Conservation (phyloP, 768 basidiomycete species). For the Phylloporus rhodoxanthus region DNA sequence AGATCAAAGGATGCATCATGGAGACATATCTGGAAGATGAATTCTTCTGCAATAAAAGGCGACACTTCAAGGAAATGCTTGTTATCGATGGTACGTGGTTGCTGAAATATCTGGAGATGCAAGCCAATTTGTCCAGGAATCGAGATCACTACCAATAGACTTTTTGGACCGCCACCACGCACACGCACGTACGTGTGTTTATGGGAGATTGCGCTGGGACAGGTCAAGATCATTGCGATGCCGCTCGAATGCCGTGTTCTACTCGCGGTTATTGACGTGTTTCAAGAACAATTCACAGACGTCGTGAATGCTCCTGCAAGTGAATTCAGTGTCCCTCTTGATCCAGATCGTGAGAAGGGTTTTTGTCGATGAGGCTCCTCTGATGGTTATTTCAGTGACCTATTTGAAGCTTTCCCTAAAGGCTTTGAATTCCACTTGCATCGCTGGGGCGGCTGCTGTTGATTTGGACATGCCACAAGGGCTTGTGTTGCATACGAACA, state of each 20-base stretch:
- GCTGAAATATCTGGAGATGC: background rate
- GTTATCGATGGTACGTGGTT: slow-evolving; percentile 44
- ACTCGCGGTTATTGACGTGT: slow-evolving; percentile 47
- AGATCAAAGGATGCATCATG: slow-evolving; percentile 49
- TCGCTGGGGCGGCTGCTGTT: slow-evolving; percentile 47
- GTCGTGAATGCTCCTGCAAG: slow-evolving; percentile 72
- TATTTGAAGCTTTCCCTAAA: slow-evolving; percentile 67
- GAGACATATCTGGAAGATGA: slow-evolving; percentile 42
- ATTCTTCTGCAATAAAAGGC: slow-evolving; percentile 22
- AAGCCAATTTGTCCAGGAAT: slow-evolving; percentile 43
- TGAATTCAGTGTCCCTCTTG: slow-evolving; percentile 53
- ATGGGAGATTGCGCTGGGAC: slow-evolving; percentile 82
- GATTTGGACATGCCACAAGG: slow-evolving; percentile 54
- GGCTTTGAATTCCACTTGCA: slow-evolving; percentile 51
- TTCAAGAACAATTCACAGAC: slow-evolving; percentile 70
- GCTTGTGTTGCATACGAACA: slow-evolving; percentile 63
- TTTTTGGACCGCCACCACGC: slow-evolving; percentile 85
- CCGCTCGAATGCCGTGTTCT: slow-evolving; percentile 50
- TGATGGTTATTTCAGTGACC: slow-evolving; percentile 52
- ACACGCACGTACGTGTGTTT: slow-evolving; percentile 86
- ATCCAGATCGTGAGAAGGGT: slow-evolving; percentile 67
- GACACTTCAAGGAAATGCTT: slow-evolving; percentile 31
- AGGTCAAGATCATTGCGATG: slow-evolving; percentile 50
- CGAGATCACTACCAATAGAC: slow-evolving; percentile 73
- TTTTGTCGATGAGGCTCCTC: background rate